Evolutionary conservation across 306 rosid genomes (phyloP).

Genomic region (Cotoneaster glaucophyllus): DNA sequence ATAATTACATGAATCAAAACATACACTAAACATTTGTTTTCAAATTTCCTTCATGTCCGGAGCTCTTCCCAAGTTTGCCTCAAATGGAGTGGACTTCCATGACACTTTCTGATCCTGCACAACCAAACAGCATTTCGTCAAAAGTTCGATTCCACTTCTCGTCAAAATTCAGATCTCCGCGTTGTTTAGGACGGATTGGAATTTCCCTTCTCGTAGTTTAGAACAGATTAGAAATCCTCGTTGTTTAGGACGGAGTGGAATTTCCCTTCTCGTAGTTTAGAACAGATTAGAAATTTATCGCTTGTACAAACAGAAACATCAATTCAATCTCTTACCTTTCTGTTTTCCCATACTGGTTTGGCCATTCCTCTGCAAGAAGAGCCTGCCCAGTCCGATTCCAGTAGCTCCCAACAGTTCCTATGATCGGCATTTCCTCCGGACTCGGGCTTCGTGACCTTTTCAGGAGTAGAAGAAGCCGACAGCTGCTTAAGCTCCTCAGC

Average conservation of each 20-base stretch:
- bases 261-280: no score
- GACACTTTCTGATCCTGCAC: conserved; percentile 33
- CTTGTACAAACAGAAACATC: neutral
- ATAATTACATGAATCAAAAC: neutral
- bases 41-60: neutral
- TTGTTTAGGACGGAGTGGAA: no score
- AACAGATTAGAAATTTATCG: neutral
- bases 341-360: conserved; percentile 2
- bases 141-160: no score
- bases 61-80: conserved; percentile 33
- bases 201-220: no score
- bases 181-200: no score
- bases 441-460: conserved; percentile 34
- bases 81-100: conserved; percentile 28
- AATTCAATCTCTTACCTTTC: conserved; percentile 14
- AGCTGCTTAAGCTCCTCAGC: conserved; percentile 38
- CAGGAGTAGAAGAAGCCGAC: conserved; percentile 32
- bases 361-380: conserved; percentile 16
- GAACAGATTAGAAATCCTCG: no score
- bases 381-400: conserved; percentile 59
- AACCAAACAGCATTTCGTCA: neutral
- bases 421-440: conserved; percentile 42
- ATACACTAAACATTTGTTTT: neutral
- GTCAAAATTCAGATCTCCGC: neutral
- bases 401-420: conserved; percentile 79